phyloP scores from a whole-genome alignment of 441 rosid species.

The Pelargonium australe region DNA sequence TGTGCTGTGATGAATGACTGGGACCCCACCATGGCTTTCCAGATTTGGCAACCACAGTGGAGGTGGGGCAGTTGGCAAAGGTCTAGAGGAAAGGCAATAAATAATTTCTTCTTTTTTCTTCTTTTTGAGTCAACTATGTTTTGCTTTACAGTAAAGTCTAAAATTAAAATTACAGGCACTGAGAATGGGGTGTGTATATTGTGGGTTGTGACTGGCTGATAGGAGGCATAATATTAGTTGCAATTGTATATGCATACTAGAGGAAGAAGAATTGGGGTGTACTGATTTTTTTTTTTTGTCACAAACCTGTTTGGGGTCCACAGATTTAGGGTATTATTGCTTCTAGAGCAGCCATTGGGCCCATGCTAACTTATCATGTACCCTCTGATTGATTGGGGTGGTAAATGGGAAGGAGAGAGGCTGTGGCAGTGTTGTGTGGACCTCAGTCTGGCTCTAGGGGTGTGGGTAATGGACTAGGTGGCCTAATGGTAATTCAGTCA shows the following conservation, averaged over 20 bases:
- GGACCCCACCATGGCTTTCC: conserved; percentile 1
- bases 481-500: not conserved
- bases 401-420: not conserved
- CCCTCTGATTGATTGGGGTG: not conserved
- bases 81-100: not conserved
- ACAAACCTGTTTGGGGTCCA: not conserved
- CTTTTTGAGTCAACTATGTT: conserved; percentile 4
- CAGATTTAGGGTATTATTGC: not conserved
- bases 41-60: not conserved
- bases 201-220: no score
- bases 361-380: not conserved
- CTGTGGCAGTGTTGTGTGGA: conserved; percentile 2
- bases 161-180: not conserved
- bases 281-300: not conserved
- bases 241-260: not conserved
- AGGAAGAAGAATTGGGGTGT: not conserved
- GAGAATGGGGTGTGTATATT: no score
- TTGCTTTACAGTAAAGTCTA: not conserved
- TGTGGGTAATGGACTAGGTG: not conserved
- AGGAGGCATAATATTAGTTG: not conserved
- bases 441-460: not conserved
- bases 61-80: not conserved
- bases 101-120: not conserved
- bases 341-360: not conserved
- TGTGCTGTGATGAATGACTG: conserved; percentile 1